These are phyloP conservation scores for Emergomyces pasteurianus DNA, from an alignment of 2,329 filamentous ascomycete species.

Conservation along the genomic window DNA sequence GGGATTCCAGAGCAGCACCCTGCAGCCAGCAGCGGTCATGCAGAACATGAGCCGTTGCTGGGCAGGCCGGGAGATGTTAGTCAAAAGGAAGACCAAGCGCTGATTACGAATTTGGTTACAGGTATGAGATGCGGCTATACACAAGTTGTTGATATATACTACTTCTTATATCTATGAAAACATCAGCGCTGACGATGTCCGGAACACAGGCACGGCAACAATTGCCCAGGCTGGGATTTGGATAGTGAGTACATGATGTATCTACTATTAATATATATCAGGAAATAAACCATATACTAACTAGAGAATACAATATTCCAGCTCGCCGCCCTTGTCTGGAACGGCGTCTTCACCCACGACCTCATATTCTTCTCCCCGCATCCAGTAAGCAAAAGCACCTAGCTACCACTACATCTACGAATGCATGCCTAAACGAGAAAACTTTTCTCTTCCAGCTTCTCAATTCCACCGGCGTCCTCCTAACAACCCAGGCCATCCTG, in stretches of 20 bases:
- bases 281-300: not conserved
- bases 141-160: not conserved
- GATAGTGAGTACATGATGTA: conserved; percentile 39
- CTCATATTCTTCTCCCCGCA: conserved; percentile 80
- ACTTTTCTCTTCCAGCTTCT: conserved; percentile 32
- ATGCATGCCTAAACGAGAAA: too few relatives aligned
- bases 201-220: conserved; percentile 60
- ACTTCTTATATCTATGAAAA: conserved; percentile 3
- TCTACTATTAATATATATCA: not conserved
- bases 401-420: too few relatives aligned
- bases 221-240: conserved; percentile 68
- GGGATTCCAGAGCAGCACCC: conserved; percentile 48
- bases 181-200: not conserved
- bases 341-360: conserved; percentile 55
- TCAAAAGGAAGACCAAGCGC: conserved; percentile 51
- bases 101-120: conserved; percentile 60
- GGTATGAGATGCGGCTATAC: conserved; percentile 41
- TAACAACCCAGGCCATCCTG: conserved; percentile 68
- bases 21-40: conserved; percentile 19
- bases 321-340: conserved; percentile 67
- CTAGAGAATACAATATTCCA: conserved; percentile 16
- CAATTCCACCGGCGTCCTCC: conserved; percentile 55
- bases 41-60: conserved; percentile 58
- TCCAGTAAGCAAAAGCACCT: conserved; percentile 48
- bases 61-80: conserved; percentile 60